Base-by-base conservation (phyloP, 1,284 basidiomycete species). In the Heterobasidion occidentale region DNA sequence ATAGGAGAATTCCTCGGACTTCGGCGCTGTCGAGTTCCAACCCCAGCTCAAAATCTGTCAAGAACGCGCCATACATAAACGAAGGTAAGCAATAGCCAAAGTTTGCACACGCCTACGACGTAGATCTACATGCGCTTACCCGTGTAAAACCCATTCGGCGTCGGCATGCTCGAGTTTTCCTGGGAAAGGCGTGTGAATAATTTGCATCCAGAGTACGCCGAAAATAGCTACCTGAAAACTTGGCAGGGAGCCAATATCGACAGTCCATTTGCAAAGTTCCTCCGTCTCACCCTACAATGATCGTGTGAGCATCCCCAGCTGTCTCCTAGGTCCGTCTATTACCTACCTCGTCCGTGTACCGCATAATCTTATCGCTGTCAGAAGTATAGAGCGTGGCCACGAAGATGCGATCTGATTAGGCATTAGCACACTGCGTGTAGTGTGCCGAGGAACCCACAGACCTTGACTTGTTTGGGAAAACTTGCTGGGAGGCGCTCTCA, bases 251-350 rank as follows among this genome's bases (percentile, higher is more conserved):
- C 81, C 80, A 53, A 92, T 75, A 69, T 92, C 86, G 47, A 92
- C 89, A 7, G 85, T 89, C 90, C 90, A 92, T 70, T 88, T 86
- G 73, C 90, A 92, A 54, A 92, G 72, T 65, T 90, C 88, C 52
- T 67, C 73, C 12, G 81, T 84, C 64, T 86, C 86, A 14, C 86
- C 86, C 73, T 78, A 61, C 61, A 38, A 12, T 34, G 54, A 63
- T 11, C 46, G 47, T 36, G 45, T 19, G 44, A 52, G 46, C 27
- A 36, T 58, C 45, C 51, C 53, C 52, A 60, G 55, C 35, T 53
- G 45, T 52, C 59, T 17, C 36, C 14, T 46, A 27, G 27, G 27
- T 27, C 27, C 6, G 27, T 27, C 27, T 27, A 27, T 27, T 17
- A 59, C 73, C 62, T 63, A 75, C 79, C 73, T 92, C 89, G 65